Evolutionary conservation across 208 protist genomes (phyloP), one percentile per base, ranked within the genome.

Genomic region (Acanthamoeba culbertsoni): DNA sequence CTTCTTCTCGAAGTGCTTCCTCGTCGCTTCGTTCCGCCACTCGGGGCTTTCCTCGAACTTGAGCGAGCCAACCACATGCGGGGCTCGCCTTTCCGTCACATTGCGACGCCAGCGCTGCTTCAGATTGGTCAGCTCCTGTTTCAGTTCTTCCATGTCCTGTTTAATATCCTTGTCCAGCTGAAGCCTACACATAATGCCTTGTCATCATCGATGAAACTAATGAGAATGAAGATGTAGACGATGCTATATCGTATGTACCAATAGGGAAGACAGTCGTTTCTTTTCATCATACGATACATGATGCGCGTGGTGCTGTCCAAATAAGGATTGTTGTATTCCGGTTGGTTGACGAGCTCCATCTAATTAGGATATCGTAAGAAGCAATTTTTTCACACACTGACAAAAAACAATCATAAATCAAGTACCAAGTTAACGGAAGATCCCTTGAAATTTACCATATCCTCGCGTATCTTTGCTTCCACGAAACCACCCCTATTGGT

Each of bases 241-340:
- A 62, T 23, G 16, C 23, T 62, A 23, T 62, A 16, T 16, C 16
- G 42, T 31, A 55, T 42, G 28, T 35, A 55, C 82, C 82, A 90
- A 16, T 57, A 65, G 53, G 82, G 82, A 16, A 90, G 82, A 35
- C 51, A 90, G 12, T 65, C 82, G 51, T 90, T 90, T n/a, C 33
- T 62, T 51, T 90, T 90, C 82, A 90, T 90, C 18, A 90, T 57
- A n/a, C 82, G 46, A 33, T 90, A 65, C 82, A 90, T 90, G 82
- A 90, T 90, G 48, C 82, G 45, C 31, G 82, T 90, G 23, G 82
- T 90, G 45, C 55, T 90, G 33, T 90, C 82, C 82, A 90, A 10
- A 33, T 68, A 90, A 16, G 82, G 82, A 33, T 90, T 90, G 73
- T 84, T 84, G 73, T 84, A 84, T 26, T 90, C 82, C 0, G 31